Evolutionary conservation across 805 yeast species (phyloP), one percentile per base, ranked within the genome.

Genomic region (Zygosaccharomyces gambellarensis): DNA sequence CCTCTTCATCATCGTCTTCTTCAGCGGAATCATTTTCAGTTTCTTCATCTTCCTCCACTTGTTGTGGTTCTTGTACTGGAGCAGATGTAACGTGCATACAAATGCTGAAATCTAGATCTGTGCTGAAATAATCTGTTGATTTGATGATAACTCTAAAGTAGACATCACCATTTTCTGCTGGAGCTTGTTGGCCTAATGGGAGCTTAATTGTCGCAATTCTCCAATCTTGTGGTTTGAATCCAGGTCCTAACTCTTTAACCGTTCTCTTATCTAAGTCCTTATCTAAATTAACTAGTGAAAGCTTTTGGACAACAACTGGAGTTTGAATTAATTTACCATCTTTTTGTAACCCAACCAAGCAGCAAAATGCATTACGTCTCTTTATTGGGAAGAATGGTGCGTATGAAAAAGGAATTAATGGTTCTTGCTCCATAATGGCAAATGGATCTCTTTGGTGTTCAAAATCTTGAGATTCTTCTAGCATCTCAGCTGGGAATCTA

Each of bases 291-390:
- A 49, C 56, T 3, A 63, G 52, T 3, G 69, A 65, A 9, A 66
- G 41, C 47, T 57, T 63, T 39, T 62, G 57, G 8, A 65, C 47
- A 6, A 54, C 48, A 14, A 60, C 52, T 3, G 88, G 88, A 8
- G 79, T 72, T 55, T 90, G 97, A 21, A 84, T 79, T 41, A 94
- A 71, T 65, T 86, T 88, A 52, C 80, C 81, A 68, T 92, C 98
- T 57, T 82, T 82, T 66, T 88, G 96, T 46, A 79, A 72, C 29
- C 80, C 72, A 45, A 94, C 68, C 45, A 83, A 76, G 29, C 85
- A 90, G 41, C 79, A 73, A 90, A 96, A 92, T 27, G 71, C 67
- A 25, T 67, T 61, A 29, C 64, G 67, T 54, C 74, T 73, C 46
- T 67, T 64, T 14, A 71, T 72, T 22, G 99, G 97, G 75, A 83